phyloP scores from a whole-genome alignment of 352 stramenopile genomes.

The Phytophthora ramorum region DNA sequence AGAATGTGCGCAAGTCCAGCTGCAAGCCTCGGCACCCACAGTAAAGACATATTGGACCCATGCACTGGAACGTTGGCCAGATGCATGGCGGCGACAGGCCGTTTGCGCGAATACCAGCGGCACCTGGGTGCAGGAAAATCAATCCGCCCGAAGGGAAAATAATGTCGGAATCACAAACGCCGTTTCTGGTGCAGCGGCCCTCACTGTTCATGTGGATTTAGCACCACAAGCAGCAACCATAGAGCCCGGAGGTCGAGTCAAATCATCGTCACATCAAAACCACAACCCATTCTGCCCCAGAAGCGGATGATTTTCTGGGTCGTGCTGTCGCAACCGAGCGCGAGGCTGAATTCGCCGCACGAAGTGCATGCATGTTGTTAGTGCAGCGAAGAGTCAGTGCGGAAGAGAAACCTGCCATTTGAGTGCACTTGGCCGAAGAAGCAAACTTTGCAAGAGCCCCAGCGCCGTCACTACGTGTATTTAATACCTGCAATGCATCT shows the following conservation, averaged over 20 bases:
- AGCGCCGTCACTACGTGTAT: background rate
- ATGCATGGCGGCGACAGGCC: conserved; percentile 14
- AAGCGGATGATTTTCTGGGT: conserved; percentile 41
- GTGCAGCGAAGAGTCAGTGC: conserved; percentile 24
- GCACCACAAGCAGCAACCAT: background rate
- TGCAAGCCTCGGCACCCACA: conserved; percentile 3
- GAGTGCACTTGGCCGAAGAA: too few species aligned
- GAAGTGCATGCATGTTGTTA: background rate
- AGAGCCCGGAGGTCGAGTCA: conserved; percentile 4
- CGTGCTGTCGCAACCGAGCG: conserved; percentile 13
- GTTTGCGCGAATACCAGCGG: conserved; percentile 6
- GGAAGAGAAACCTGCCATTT: background rate
- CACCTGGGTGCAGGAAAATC: conserved; percentile 14
- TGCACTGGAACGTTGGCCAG: conserved; percentile 15
- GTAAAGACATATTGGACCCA: conserved; percentile 6
- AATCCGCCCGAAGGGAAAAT: conserved; percentile 2
- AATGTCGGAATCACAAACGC: background rate
- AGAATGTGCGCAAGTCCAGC: conserved; percentile 6
- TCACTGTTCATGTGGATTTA: background rate
- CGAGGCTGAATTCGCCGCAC: conserved; percentile 8
- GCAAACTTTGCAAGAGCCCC: background rate
- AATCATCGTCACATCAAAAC: conserved; percentile 25
- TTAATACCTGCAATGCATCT: too few species aligned
- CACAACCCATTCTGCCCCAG: conserved; percentile 32
- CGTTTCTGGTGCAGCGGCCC: background rate